phyloP scores from a whole-genome alignment of 2,329 filamentous ascomycete genomes.

The Ophiosphaerella korrae region DNA sequence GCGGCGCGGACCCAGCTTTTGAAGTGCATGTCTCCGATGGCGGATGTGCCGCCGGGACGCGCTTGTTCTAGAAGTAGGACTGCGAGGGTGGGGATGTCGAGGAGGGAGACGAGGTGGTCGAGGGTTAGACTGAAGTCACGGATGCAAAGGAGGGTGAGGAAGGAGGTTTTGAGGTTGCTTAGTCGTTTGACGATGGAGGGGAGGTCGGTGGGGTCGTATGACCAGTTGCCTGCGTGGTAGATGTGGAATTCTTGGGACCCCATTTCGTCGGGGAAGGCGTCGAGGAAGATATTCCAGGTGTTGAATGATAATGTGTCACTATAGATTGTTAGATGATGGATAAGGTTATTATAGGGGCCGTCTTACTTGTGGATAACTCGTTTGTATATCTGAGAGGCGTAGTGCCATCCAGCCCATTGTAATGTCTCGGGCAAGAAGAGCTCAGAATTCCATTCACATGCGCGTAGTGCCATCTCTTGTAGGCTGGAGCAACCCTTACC shows the following conservation, averaged over 20 bases:
- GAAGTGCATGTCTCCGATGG: constrained; percentile 10
- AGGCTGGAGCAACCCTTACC: constrained; percentile 19
- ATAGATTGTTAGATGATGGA: background rate
- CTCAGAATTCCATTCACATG: constrained; percentile 23
- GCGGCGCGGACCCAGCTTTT: constrained; percentile 27
- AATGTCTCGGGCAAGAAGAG: constrained; percentile 19
- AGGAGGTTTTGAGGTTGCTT: constrained; percentile 12
- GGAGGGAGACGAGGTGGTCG: constrained; percentile 21
- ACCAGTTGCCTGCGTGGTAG: background rate
- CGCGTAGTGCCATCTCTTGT: constrained; percentile 22
- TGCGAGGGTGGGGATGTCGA: constrained; percentile 22
- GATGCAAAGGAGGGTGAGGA: constrained; percentile 27
- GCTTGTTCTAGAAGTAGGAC: constrained; percentile 20
- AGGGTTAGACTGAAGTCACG: constrained; percentile 8
- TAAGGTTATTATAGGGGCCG: background rate
- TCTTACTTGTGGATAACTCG: constrained; percentile 17
- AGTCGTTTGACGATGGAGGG: constrained; percentile 20
- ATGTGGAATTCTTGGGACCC: constrained; percentile 15
- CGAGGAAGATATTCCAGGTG: constrained; percentile 21
- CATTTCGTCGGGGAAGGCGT: constrained; percentile 24
- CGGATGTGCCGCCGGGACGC: background rate
- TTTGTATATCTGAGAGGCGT: constrained; percentile 20
- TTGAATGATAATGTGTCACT: constrained; percentile 23
- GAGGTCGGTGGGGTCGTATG: constrained; percentile 8
- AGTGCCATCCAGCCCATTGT: constrained; percentile 26